These are phyloP conservation scores for Tritrichomonas musculus DNA, from an alignment of 208 protist genomes.

Conservation along the genomic window DNA sequence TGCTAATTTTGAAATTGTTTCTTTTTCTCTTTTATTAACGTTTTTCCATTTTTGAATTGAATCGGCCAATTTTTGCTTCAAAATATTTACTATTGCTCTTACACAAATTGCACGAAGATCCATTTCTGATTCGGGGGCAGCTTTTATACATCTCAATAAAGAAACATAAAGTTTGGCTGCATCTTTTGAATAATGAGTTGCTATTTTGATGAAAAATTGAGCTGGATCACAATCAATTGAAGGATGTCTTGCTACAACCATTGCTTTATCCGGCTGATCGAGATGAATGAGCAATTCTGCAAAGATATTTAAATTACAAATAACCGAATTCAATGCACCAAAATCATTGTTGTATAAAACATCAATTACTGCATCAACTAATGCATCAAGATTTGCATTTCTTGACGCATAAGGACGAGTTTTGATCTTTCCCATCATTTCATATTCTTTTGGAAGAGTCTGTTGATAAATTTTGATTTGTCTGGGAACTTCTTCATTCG, in stretches of 20 bases:
- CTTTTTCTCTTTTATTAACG: background rate
- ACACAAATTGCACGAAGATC: background rate
- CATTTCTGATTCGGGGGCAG: background rate
- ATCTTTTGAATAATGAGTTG: background rate
- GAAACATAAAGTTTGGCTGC: background rate
- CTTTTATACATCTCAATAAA: background rate
- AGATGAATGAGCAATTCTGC: no score
- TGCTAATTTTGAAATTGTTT: background rate
- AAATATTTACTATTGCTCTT: background rate
- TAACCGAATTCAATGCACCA: no score
- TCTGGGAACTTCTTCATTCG: background rate
- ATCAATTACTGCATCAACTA: no score
- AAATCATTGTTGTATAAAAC: no score
- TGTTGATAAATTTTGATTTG: background rate
- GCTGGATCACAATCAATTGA: background rate
- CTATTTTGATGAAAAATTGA: background rate
- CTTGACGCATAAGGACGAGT: no score
- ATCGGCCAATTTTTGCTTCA: background rate
- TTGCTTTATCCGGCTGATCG: background rate
- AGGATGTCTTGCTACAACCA: background rate
- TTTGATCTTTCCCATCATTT: no score
- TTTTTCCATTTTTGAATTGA: background rate
- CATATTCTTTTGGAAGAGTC: background rate
- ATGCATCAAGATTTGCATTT: no score
- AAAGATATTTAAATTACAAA: no score